Conservation (phyloP, 306 rosid genomes). For the Quercus cerris region DNA sequence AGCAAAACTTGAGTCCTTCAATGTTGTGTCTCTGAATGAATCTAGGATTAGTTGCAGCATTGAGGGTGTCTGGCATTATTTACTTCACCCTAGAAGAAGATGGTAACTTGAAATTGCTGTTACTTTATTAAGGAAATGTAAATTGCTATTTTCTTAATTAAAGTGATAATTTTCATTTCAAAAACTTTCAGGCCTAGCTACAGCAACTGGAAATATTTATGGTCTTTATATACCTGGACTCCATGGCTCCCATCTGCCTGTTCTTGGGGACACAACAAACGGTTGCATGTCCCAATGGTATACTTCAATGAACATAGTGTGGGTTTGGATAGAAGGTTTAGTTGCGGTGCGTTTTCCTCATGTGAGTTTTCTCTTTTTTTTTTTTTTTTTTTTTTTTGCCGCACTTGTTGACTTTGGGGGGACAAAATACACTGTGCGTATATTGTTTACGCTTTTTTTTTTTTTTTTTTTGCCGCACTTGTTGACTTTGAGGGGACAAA, state of each 20-base stretch:
- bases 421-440: too few species aligned
- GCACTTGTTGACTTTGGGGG: too few species aligned
- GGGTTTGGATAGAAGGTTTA: too few species aligned
- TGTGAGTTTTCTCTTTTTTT: too few species aligned
- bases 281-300: slow-evolving; percentile 97
- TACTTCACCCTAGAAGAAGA: slow-evolving; percentile 69
- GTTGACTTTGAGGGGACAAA: too few species aligned
- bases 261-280: slow-evolving; percentile 91
- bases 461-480: too few species aligned
- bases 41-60: too few species aligned
- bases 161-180: slow-evolving; percentile 3
- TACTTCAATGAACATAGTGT: neutral
- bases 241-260: slow-evolving; percentile 91
- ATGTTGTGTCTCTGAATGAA: too few species aligned
- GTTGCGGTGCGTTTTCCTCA: too few species aligned
- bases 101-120: slow-evolving; percentile 35
- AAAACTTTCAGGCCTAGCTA: slow-evolving; percentile 57
- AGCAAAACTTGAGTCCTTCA: too few species aligned
- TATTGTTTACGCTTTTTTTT: too few species aligned
- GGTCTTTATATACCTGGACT: slow-evolving; percentile 91
- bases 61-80: slow-evolving; percentile 70
- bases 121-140: neutral
- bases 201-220: slow-evolving; percentile 63
- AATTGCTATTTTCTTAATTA: neutral
- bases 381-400: too few species aligned